Conservation (phyloP, 2,329 filamentous ascomycete species). For the Beauveria sp. region DNA sequence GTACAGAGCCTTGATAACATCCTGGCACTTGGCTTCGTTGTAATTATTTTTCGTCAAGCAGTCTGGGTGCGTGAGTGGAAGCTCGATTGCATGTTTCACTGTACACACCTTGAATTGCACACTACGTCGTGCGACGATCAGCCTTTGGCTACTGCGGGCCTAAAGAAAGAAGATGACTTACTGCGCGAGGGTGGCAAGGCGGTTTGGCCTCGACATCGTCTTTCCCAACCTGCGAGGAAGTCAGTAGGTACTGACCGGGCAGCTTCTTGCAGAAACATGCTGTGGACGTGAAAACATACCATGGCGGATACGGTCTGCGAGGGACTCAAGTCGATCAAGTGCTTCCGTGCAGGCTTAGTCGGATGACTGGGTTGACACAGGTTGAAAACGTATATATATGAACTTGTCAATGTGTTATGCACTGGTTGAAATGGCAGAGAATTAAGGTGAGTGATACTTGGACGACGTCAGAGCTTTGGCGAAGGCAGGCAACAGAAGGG, state of each 20-base stretch:
- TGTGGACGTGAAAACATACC: neutral
- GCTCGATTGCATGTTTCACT: neutral
- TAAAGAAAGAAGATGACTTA: constrained; percentile 34
- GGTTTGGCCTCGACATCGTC: constrained; percentile 67
- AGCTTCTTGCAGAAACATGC: neutral
- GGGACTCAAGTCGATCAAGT: too few species aligned
- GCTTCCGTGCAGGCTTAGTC: too few species aligned
- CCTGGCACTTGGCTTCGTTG: constrained; percentile 75
- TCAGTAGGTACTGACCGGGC: neutral
- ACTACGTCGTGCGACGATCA: constrained; percentile 45
- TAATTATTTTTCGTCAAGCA: constrained; percentile 81
- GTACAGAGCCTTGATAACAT: constrained; percentile 76
- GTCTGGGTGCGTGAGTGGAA: constrained; percentile 40
- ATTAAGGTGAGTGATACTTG: neutral
- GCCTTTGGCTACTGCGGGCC: neutral
- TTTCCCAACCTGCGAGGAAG: constrained; percentile 37
- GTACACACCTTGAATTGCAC: constrained; percentile 73
- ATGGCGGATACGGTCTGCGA: neutral
- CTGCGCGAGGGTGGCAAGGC: constrained; percentile 78
- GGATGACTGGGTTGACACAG: too few species aligned
- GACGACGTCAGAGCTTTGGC: neutral
- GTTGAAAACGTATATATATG: too few species aligned
- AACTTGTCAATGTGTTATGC: neutral
- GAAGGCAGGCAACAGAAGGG: neutral
- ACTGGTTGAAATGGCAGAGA: neutral